Evolutionary conservation across 257 asterid species (phyloP).

Genomic region (Solanum arcanum): DNA sequence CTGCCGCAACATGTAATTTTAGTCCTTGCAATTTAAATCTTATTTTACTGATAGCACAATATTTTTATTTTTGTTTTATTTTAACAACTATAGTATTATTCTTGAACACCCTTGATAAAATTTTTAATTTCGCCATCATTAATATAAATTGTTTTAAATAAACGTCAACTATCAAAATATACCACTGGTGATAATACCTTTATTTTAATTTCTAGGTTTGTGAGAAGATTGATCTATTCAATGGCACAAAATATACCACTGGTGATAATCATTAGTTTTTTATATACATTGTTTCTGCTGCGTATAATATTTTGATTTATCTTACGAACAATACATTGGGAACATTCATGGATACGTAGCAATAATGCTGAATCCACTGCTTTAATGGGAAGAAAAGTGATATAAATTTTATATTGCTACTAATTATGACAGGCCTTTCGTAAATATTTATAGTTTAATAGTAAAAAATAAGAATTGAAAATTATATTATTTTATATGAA

Average conservation of each 20-base stretch:
- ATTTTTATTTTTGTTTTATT: no score
- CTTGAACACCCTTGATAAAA: no score
- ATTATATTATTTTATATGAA: neutral
- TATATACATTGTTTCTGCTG: neutral
- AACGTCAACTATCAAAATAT: no score
- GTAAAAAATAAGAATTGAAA: neutral
- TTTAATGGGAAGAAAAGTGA: neutral
- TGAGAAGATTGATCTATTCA: neutral
- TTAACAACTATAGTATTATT: no score
- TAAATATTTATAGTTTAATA: neutral
- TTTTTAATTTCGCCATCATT: accelerated
- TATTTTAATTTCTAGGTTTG: neutral
- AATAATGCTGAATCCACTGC: neutral
- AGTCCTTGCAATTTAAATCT: no score
- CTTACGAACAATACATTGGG: neutral
- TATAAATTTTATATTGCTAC: neutral
- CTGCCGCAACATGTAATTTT: no score
- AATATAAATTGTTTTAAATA: no score
- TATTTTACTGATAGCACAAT: no score
- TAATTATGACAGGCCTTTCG: neutral
- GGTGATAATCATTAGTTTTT: neutral
- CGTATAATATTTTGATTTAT: neutral
- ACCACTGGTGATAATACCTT: no score
- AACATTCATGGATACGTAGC: neutral
- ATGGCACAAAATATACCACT: neutral